Base-by-base conservation (phyloP, 75 land plant species). In the Pseudotsuga menziesii region DNA sequence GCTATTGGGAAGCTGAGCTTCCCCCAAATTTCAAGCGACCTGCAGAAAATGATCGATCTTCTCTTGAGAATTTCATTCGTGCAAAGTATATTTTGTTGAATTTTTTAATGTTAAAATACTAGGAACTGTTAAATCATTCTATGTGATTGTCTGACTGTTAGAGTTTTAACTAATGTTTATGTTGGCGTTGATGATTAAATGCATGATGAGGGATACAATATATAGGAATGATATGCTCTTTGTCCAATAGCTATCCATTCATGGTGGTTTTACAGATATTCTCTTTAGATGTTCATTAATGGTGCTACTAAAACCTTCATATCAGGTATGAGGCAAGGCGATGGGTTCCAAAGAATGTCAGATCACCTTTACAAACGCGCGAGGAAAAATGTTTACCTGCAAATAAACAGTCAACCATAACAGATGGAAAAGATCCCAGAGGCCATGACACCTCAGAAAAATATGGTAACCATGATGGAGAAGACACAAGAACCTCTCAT, bases 1-100 rank as follows among this genome's bases (percentile, higher is more conserved):
- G 69, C 55, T 90, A 86, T 54, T 94, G 97, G 97, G 97, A 94
- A 82, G 97, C 90, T 60, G 89, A 92, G 60, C 56, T 94, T 73
- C 92, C 94, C 0, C 86, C 84, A 57, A 78, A 81, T 77, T 94
- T 74, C 75, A 84, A 80, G 75, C 82, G 87, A 44, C 88, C 88
- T 27, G 56, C 76, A 41, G 88, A 86, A 57, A 86, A 80, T 76
- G 85, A 90, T 56, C 91, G 88, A 71, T 79, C 72, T 74, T 85
- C 79, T 7, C 89, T 81, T 56, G 91, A 88, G 72, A 85, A 61
- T 52, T 92, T 94, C 69, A 94, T 94, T 71, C 92, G 88, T 66
- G 78, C 88, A 72, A 94, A 94, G 94, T 94, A 82, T 75, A 82
- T 54, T 72, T 29, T 62, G 52, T 19, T 27, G 15, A 72, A 44